A percentile compares a stretch with the other conserved stretches of the same genome.
Conservation (phyloP, 331 rosid genomes). For the Rhamnella rubrinervis region DNA sequence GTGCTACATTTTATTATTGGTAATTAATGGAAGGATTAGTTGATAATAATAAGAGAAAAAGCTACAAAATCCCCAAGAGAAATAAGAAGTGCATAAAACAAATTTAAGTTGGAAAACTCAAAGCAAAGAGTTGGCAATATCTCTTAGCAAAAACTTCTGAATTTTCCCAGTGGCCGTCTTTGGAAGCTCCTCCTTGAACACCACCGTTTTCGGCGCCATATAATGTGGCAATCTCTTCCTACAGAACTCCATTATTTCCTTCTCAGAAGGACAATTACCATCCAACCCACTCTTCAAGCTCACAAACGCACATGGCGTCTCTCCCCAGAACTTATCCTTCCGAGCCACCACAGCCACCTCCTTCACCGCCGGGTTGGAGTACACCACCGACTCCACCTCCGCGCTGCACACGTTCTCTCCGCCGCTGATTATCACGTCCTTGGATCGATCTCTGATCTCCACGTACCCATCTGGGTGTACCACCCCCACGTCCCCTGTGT, state of each 20-base stretch:
- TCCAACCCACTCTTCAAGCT: slow-evolving; percentile 3
- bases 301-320: slow-evolving; percentile 12
- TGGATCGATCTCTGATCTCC: slow-evolving; percentile 8
- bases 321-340: not conserved
- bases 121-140: not conserved
- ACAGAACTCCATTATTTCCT: not conserved
- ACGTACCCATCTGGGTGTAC: slow-evolving; percentile 4
- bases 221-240: not conserved
- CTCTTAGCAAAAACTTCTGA: not conserved
- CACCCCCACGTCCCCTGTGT: slow-evolving; percentile 6
- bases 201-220: not conserved
- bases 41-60: no score
- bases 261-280: not conserved
- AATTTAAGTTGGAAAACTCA: not conserved
- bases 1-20: no score
- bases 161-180: not conserved
- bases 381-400: slow-evolving; percentile 1
- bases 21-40: no score
- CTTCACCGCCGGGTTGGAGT: not conserved
- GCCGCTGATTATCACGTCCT: slow-evolving; percentile 3
- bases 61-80: no score
- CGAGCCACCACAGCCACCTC: not conserved
- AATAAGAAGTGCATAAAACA: no score
- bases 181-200: slow-evolving; percentile 12
- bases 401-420: slow-evolving; percentile 1